Evolutionary conservation across 768 basidiomycete genomes (phyloP).

Genomic region (Amylocystis lapponica): DNA sequence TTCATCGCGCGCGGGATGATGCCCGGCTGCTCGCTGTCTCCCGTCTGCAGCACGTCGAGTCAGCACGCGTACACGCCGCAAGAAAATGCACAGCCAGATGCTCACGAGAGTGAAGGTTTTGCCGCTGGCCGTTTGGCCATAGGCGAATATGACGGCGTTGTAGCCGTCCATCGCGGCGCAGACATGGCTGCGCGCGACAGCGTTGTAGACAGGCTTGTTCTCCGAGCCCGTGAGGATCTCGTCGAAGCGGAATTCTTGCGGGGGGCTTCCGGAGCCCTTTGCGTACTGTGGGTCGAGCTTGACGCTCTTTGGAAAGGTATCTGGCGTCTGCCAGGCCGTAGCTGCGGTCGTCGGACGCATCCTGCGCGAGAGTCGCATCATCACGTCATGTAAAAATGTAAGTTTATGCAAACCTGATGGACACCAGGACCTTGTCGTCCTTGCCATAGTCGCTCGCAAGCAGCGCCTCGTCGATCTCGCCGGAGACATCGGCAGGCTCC

Average conservation of each 20-base stretch:
- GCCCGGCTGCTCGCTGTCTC: conserved; percentile 79
- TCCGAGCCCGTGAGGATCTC: conserved; percentile 72
- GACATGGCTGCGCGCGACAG: conserved; percentile 73
- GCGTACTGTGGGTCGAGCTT: conserved; percentile 56
- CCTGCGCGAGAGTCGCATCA: conserved; percentile 28
- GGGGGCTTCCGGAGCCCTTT: conserved; percentile 33
- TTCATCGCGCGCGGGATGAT: conserved; percentile 92
- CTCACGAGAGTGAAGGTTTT: conserved; percentile 65
- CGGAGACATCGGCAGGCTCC: conserved; percentile 63
- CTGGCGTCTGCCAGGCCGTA: conserved; percentile 50
- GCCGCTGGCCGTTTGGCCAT: conserved; percentile 82
- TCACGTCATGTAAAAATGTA: neutral
- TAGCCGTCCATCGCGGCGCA: conserved; percentile 95
- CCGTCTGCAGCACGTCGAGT: conserved; percentile 37
- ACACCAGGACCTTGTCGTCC: conserved; percentile 84
- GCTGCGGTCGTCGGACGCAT: conserved; percentile 52
- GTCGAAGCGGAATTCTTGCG: conserved; percentile 62
- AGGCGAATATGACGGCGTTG: conserved; percentile 94
- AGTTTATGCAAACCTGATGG: conserved; percentile 50
- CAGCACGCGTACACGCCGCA: neutral
- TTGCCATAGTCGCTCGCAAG: conserved; percentile 53
- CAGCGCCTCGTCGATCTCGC: conserved; percentile 58
- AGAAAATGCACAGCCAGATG: neutral
- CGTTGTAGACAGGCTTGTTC: conserved; percentile 74
- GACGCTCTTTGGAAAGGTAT: conserved; percentile 39